These are phyloP conservation scores for Friedmanniomyces simplex DNA, from an alignment of 495 filamentous ascomycete species.

Conservation along the genomic window DNA sequence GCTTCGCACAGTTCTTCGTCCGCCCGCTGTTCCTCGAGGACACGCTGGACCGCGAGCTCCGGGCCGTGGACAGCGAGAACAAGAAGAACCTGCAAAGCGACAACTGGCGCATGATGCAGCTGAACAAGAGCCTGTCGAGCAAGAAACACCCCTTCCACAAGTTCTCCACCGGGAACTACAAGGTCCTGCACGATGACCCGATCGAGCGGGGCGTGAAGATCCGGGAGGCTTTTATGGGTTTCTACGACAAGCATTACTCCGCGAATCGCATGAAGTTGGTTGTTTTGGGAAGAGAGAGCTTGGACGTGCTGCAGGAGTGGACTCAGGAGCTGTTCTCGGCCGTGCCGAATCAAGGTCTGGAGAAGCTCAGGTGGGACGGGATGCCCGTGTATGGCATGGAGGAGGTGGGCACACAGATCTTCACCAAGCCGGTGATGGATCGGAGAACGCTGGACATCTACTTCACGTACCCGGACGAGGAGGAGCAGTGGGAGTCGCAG, in stretches of 20 bases:
- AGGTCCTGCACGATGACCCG: conserved; percentile 78
- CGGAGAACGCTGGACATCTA: conserved; percentile 70
- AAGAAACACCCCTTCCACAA: conserved; percentile 86
- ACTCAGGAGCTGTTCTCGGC: conserved; percentile 74
- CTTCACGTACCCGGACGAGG: conserved; percentile 87
- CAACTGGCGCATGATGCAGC: conserved; percentile 81
- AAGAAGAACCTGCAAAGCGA: conserved; percentile 99
- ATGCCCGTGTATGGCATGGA: conserved; percentile 56
- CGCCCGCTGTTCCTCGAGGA: conserved; percentile 80
- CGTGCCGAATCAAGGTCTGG: conserved; percentile 75
- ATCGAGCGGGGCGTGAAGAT: conserved; percentile 76
- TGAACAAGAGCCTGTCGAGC: conserved; percentile 85
- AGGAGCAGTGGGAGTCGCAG: conserved; percentile 68
- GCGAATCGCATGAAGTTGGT: conserved; percentile 95
- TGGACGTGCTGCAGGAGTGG: conserved; percentile 85
- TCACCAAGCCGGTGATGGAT: conserved; percentile 97
- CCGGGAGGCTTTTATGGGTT: conserved; percentile 86
- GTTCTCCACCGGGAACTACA: conserved; percentile 89
- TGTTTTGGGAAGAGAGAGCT: conserved; percentile 73
- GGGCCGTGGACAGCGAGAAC: conserved; percentile 94
- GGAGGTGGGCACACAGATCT: conserved; percentile 67
- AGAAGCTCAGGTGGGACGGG: conserved; percentile 71
- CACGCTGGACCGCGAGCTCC: conserved; percentile 83
- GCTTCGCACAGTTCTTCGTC: conserved; percentile 97
- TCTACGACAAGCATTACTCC: conserved; percentile 84